phyloP scores from a whole-genome alignment of 139 green algal species.

The Limnomonas spitsbergensis region DNA sequence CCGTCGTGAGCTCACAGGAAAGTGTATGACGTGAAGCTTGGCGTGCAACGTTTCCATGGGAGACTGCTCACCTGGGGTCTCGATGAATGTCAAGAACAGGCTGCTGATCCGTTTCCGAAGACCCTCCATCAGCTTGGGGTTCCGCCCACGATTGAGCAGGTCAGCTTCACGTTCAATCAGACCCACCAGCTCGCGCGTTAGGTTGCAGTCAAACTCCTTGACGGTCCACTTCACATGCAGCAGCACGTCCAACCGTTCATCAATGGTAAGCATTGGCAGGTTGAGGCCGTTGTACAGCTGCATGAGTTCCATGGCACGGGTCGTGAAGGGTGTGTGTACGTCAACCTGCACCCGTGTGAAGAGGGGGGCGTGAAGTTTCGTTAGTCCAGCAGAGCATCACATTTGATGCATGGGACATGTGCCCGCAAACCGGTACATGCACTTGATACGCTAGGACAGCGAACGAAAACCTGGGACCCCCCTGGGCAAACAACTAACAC shows the following conservation, averaged over 20 bases:
- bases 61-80: slow-evolving; percentile 52
- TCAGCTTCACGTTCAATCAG: slow-evolving; percentile 85
- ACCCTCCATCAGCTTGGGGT: slow-evolving; percentile 60
- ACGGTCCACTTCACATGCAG: slow-evolving; percentile 85
- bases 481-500: no score
- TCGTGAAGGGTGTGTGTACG: slow-evolving; percentile 78
- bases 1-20: no score
- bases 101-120: slow-evolving; percentile 69
- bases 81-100: slow-evolving; percentile 75
- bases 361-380: no score
- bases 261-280: slow-evolving; percentile 53
- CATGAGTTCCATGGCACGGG: slow-evolving; percentile 73
- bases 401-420: no score
- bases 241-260: slow-evolving; percentile 83
- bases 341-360: slow-evolving; percentile 53
- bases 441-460: no score
- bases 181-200: slow-evolving; percentile 74
- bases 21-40: no score
- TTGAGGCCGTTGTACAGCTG: slow-evolving; percentile 73
- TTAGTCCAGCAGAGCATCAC: no score
- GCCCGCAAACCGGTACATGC: no score
- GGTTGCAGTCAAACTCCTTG: slow-evolving; percentile 79
- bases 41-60: no score
- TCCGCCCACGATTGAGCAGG: slow-evolving; percentile 66
- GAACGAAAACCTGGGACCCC: no score